Percentiles rank a stretch among this genome's conserved stretches.
These are phyloP conservation scores for Ophiosphaerella narmari DNA, from an alignment of 2,329 filamentous ascomycete genomes.

Conservation along the genomic window DNA sequence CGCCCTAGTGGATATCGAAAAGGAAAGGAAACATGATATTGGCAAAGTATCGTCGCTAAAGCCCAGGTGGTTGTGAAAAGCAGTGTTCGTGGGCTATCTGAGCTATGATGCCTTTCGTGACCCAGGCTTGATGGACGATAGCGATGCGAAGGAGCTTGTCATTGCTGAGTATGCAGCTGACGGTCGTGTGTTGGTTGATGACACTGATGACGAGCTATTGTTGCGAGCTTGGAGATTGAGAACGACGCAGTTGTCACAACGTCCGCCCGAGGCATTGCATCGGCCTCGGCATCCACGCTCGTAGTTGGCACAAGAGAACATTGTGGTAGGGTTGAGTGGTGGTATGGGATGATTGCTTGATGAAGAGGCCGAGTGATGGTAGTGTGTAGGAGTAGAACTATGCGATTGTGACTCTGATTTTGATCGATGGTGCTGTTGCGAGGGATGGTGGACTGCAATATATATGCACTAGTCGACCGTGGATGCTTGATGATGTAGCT, in stretches of 20 bases:
- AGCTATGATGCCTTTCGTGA: constrained; percentile 30
- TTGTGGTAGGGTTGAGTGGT: constrained; percentile 21
- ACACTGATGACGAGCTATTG: constrained; percentile 38
- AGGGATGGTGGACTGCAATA: constrained; percentile 19
- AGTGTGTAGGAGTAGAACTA: constrained; percentile 1
- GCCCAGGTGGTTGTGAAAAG: constrained; percentile 19
- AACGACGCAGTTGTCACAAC: constrained; percentile 46
- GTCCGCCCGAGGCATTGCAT: constrained; percentile 44
- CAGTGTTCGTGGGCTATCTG: background rate
- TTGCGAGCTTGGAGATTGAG: constrained; percentile 46
- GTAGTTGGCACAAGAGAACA: constrained; percentile 53
- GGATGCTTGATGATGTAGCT: constrained; percentile 40
- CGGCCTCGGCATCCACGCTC: constrained; percentile 51
- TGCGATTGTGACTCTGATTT: constrained; percentile 1
- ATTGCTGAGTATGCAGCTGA: constrained; percentile 44
- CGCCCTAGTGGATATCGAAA: constrained; percentile 5
- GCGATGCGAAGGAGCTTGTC: constrained; percentile 48
- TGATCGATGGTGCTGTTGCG: background rate
- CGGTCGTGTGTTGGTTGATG: constrained; percentile 31
- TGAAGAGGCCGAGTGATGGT: background rate
- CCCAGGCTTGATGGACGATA: constrained; percentile 33
- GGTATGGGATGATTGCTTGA: background rate
- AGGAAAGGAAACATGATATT: constrained; percentile 11
- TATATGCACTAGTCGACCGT: constrained; percentile 21
- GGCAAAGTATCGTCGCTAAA: constrained; percentile 27